These are phyloP conservation scores for Nemania serpens DNA, from an alignment of 2,329 filamentous ascomycete genomes.

Conservation along the genomic window DNA sequence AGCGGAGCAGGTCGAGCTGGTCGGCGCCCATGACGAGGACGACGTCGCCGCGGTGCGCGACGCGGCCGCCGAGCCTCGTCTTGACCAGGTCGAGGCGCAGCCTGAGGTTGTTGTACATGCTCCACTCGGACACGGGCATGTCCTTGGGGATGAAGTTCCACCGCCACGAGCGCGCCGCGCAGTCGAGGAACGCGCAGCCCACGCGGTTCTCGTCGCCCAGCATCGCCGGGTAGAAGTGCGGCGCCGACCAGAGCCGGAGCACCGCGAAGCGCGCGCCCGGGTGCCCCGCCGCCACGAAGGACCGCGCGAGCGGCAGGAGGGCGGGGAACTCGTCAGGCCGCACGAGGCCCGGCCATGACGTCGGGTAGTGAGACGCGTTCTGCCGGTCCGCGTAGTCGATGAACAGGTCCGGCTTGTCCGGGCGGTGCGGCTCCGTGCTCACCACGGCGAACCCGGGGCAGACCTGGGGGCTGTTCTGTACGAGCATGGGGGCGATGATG, in stretches of 20 bases:
- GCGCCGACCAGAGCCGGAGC: slow-evolving; percentile 52
- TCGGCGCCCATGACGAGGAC: slow-evolving; percentile 52
- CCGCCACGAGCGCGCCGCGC: slow-evolving; percentile 49
- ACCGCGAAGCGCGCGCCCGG: slow-evolving; percentile 46
- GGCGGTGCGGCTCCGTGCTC: slow-evolving; percentile 44
- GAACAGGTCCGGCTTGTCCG: slow-evolving; percentile 47
- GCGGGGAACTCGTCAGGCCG: slow-evolving; percentile 38
- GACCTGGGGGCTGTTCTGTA: slow-evolving; percentile 35
- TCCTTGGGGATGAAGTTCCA: slow-evolving; percentile 49
- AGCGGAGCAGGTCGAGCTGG: slow-evolving; percentile 46
- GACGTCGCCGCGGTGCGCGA: slow-evolving; percentile 48
- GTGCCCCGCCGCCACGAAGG: slow-evolving; percentile 36
- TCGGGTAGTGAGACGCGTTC: slow-evolving; percentile 32
- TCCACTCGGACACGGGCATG: slow-evolving; percentile 40
- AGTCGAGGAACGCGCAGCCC: slow-evolving; percentile 47
- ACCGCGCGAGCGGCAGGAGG: slow-evolving; percentile 41
- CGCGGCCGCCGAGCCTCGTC: slow-evolving; percentile 43
- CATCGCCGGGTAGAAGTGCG: slow-evolving; percentile 56
- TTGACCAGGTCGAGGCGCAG: slow-evolving; percentile 40
- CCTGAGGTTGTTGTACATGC: slow-evolving; percentile 47
- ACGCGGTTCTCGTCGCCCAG: slow-evolving; percentile 45
- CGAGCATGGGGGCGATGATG: slow-evolving; percentile 42
- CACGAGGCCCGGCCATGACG: slow-evolving; percentile 41
- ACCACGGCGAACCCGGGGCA: slow-evolving; percentile 46
- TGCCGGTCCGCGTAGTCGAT: slow-evolving; percentile 46